Conservation (phyloP, 768 basidiomycete genomes). For the Epithele typhae region DNA sequence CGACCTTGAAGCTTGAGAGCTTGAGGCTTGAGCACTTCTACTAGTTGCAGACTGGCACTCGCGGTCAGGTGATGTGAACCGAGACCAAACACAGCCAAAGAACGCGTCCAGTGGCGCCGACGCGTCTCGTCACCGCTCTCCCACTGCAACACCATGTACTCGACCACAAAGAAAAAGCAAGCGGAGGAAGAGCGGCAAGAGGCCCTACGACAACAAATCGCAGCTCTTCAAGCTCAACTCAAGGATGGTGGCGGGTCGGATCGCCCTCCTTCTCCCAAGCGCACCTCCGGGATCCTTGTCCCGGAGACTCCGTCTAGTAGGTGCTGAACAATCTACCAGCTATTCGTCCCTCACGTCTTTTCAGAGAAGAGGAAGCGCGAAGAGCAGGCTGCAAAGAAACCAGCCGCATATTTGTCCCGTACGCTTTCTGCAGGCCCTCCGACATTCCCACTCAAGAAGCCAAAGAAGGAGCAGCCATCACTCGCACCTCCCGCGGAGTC, state of each 20-base stretch:
- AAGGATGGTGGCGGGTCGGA: constrained; percentile 26
- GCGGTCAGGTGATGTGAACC: no score
- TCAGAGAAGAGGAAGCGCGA: constrained; percentile 45
- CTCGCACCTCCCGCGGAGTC: constrained; percentile 36
- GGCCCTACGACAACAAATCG: constrained; percentile 52
- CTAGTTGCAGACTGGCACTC: no score
- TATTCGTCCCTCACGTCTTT: neutral
- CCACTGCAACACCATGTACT: constrained; percentile 9
- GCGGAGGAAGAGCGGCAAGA: constrained; percentile 32
- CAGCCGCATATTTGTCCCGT: neutral
- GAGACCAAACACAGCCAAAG: neutral
- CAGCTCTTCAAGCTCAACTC: constrained; percentile 51
- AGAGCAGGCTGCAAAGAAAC: neutral
- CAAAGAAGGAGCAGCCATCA: neutral
- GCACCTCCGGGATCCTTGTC: constrained; percentile 34
- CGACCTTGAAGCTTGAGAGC: no score
- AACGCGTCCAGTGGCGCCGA: neutral
- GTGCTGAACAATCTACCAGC: constrained; percentile 23
- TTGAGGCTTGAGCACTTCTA: no score
- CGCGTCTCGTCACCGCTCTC: neutral
- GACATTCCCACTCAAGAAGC: constrained; percentile 1
- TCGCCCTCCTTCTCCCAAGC: constrained; percentile 48
- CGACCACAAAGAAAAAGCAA: constrained; percentile 8
- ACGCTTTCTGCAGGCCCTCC: neutral
- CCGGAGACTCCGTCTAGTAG: constrained; percentile 69